Conservation (phyloP, 2,329 filamentous ascomycete species). For the Samsoniella hepiali region DNA sequence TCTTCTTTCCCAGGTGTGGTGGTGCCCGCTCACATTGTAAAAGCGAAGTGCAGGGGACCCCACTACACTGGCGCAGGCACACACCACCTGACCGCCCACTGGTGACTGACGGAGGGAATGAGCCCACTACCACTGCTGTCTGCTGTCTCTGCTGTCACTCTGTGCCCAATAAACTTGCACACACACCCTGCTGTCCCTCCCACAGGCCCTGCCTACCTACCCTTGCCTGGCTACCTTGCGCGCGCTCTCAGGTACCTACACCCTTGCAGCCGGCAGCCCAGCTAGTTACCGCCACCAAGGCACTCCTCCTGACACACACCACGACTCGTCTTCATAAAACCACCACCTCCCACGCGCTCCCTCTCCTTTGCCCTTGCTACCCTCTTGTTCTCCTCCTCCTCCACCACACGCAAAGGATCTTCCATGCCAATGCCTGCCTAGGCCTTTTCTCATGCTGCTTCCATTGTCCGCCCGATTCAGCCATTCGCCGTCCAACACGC, state of each 20-base stretch:
- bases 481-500: neutral
- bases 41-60: neutral
- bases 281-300: neutral
- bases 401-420: conserved; percentile 4
- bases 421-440: too few species aligned
- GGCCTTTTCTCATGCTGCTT: too few species aligned
- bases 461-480: too few species aligned
- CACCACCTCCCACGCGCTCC: neutral
- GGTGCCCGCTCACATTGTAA: neutral
- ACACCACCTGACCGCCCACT: neutral
- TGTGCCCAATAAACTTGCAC: neutral
- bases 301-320: neutral
- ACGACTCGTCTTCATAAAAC: conserved; percentile 18
- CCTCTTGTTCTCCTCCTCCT: conserved; percentile 1
- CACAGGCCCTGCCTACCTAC: neutral
- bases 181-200: neutral
- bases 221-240: too few species aligned
- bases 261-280: too few species aligned
- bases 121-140: too few species aligned
- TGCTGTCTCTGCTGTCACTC: neutral
- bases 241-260: too few species aligned
- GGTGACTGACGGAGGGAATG: too few species aligned
- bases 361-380: neutral
- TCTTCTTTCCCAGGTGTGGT: too few species aligned
- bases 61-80: neutral